These are phyloP conservation scores for Cladosporium sp. DNA, from an alignment of 2,329 filamentous ascomycete genomes.

Conservation along the genomic window DNA sequence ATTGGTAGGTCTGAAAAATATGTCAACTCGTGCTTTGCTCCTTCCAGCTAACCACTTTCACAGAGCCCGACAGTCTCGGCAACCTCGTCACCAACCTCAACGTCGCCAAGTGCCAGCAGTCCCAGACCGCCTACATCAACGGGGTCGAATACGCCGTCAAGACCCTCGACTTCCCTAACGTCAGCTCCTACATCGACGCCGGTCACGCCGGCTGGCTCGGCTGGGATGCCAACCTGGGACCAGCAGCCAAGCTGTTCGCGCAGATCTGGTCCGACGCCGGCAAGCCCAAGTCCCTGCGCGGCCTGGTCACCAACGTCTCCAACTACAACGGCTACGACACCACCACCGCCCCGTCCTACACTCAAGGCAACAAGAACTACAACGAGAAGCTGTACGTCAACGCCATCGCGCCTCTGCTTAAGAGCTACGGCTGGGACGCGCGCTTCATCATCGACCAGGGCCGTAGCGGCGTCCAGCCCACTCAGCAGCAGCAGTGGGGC, in stretches of 20 bases:
- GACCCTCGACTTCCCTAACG: constrained; percentile 60
- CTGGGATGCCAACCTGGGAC: constrained; percentile 60
- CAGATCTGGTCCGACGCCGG: constrained; percentile 50
- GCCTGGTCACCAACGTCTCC: constrained; percentile 58
- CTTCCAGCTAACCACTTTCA: constrained; percentile 33
- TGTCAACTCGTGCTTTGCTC: background rate
- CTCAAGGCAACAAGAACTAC: constrained; percentile 50
- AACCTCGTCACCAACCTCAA: constrained; percentile 63
- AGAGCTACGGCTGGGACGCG: constrained; percentile 50
- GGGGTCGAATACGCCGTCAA: constrained; percentile 58
- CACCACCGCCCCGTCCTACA: constrained; percentile 47
- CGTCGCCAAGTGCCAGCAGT: constrained; percentile 56
- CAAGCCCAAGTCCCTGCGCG: constrained; percentile 50
- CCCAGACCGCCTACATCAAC: constrained; percentile 56
- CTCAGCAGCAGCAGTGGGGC: constrained; percentile 57
- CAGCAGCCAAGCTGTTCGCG: constrained; percentile 52
- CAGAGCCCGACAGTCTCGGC: constrained; percentile 63
- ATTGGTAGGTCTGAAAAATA: constrained; percentile 42
- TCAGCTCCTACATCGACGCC: constrained; percentile 64
- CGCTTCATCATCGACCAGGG: constrained; percentile 59
- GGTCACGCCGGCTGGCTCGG: constrained; percentile 66
- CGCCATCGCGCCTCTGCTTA: constrained; percentile 52
- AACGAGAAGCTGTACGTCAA: constrained; percentile 57
- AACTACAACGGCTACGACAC: constrained; percentile 60
- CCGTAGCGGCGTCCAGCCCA: constrained; percentile 64